These are phyloP conservation scores for Calonectria fujianensis DNA, from an alignment of 2,329 filamentous ascomycete species.

Conservation along the genomic window DNA sequence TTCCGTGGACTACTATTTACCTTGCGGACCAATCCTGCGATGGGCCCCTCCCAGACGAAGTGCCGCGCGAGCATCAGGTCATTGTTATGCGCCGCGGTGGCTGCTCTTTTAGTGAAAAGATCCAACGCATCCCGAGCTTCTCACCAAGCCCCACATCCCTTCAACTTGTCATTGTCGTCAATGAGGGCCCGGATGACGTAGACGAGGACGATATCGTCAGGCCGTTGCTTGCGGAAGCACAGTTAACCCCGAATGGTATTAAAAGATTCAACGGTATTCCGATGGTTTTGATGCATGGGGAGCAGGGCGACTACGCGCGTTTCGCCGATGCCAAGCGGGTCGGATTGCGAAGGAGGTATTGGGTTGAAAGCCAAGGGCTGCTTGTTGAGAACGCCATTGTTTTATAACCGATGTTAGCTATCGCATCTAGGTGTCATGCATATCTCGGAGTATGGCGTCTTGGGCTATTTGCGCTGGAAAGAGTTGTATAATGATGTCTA, in stretches of 20 bases:
- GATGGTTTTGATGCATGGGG: constrained; percentile 88
- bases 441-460: constrained; percentile 50
- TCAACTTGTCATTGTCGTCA: constrained; percentile 89
- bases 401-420: constrained; percentile 51
- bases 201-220: constrained; percentile 62
- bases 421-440: constrained; percentile 40
- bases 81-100: constrained; percentile 88
- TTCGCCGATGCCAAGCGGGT: constrained; percentile 79
- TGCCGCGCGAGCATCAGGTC: constrained; percentile 79
- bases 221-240: constrained; percentile 85
- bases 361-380: constrained; percentile 87
- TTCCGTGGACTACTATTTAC: constrained; percentile 83
- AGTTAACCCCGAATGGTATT: constrained; percentile 82
- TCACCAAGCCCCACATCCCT: constrained; percentile 76
- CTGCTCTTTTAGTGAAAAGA: constrained; percentile 89
- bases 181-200: constrained; percentile 65
- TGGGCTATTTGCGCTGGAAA: constrained; percentile 33
- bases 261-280: constrained; percentile 83
- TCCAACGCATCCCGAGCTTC: constrained; percentile 89
- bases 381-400: constrained; percentile 87
- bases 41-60: constrained; percentile 70
- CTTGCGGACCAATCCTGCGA: constrained; percentile 82
- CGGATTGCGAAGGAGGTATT: constrained; percentile 86
- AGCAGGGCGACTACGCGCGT: constrained; percentile 75
- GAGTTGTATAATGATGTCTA: constrained; percentile 7